Percentiles rank a stretch among this genome's conserved stretches.
These are phyloP conservation scores for Bifiguratus adelaidae DNA, from an alignment of 192 early-diverging fungal genomes.

Conservation along the genomic window DNA sequence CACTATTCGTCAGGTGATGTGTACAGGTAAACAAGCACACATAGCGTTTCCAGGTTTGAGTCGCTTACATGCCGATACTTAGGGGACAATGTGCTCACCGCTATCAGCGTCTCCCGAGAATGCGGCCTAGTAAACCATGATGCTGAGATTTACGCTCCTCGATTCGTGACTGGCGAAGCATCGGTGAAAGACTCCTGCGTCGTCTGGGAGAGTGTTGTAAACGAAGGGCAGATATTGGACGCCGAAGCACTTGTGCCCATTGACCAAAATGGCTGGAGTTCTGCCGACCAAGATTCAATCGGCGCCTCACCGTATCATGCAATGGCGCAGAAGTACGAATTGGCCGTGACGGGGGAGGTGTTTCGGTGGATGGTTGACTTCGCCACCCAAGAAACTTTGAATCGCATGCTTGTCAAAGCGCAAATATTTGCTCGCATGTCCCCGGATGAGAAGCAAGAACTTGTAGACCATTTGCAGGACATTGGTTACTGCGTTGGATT, in stretches of 20 bases:
- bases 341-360: conserved; percentile 94
- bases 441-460: conserved; percentile 93
- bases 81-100: conserved; percentile 94
- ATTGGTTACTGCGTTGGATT: conserved; percentile 93
- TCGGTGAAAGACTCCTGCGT: conserved; percentile 42
- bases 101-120: conserved; percentile 88
- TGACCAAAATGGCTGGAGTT: too few relatives aligned
- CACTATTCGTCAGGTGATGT: conserved; percentile 92
- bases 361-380: conserved; percentile 93
- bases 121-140: conserved; percentile 76
- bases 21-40: conserved; percentile 74
- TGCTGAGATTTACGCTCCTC: conserved; percentile 70
- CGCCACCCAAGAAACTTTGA: conserved; percentile 44
- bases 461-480: conserved; percentile 82
- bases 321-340: conserved; percentile 69
- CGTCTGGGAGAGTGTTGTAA: conserved; percentile 56
- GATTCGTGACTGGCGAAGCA: conserved; percentile 43
- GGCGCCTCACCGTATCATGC: too few relatives aligned
- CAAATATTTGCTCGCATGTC: conserved; percentile 97
- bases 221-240: conserved; percentile 30
- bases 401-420: conserved; percentile 79
- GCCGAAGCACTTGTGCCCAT: conserved; percentile 32
- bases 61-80: neutral
- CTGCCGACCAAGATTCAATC: too few relatives aligned
- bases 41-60: neutral